phyloP scores from a whole-genome alignment of 2,329 filamentous ascomycete species.

The Talaromyces rugulosus region DNA sequence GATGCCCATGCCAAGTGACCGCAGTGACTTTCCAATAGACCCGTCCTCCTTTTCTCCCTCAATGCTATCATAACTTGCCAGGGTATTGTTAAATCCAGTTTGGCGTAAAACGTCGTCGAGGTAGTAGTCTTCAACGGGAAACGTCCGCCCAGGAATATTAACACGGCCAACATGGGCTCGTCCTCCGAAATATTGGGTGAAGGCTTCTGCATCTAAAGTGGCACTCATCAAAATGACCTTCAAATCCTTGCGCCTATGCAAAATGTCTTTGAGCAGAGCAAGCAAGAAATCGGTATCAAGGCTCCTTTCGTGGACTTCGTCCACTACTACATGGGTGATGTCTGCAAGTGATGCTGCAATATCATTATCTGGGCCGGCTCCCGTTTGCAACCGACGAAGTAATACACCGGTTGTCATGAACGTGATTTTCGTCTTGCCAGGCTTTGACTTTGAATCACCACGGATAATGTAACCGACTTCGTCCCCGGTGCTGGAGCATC shows the following conservation, averaged over 20 bases:
- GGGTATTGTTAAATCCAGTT: slow-evolving; percentile 61
- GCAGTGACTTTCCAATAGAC: slow-evolving; percentile 64
- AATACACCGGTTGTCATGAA: slow-evolving; percentile 96
- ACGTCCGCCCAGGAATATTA: slow-evolving; percentile 83
- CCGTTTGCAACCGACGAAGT: slow-evolving; percentile 83
- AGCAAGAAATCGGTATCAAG: slow-evolving; percentile 93
- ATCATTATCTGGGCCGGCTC: slow-evolving; percentile 73
- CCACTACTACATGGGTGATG: slow-evolving; percentile 90
- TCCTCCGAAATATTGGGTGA: slow-evolving; percentile 75
- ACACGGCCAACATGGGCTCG: slow-evolving; percentile 71
- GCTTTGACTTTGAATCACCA: slow-evolving; percentile 74
- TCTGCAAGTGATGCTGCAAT: slow-evolving; percentile 78
- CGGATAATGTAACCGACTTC: slow-evolving; percentile 91
- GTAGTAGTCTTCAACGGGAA: slow-evolving; percentile 84
- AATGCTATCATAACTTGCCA: background rate
- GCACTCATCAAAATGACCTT: slow-evolving; percentile 96
- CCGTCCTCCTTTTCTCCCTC: slow-evolving; percentile 41
- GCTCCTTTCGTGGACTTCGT: slow-evolving; percentile 94
- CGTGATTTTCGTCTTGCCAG: slow-evolving; percentile 75
- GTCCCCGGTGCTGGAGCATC: slow-evolving; percentile 73
- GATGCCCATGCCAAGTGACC: slow-evolving; percentile 73
- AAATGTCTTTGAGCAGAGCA: slow-evolving; percentile 77
- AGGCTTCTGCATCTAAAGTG: slow-evolving; percentile 82
- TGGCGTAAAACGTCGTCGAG: slow-evolving; percentile 80
- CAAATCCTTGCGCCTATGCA: slow-evolving; percentile 69